These are phyloP conservation scores for Elasticomyces elasticus DNA, from an alignment of 495 filamentous ascomycete genomes.

Conservation along the genomic window DNA sequence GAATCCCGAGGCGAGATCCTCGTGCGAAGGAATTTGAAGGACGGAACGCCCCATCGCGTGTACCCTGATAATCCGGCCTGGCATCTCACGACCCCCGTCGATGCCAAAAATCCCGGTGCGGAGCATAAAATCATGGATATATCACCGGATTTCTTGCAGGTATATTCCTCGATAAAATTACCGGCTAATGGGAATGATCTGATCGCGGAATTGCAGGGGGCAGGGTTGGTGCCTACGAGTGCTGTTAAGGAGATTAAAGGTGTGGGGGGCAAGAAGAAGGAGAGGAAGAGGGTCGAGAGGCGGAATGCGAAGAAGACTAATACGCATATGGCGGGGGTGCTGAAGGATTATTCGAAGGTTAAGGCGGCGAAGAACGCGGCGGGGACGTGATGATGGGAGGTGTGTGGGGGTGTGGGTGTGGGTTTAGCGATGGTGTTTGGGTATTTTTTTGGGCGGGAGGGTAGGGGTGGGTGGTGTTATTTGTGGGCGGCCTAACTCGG, in stretches of 20 bases:
- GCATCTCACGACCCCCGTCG: slow-evolving; percentile 2
- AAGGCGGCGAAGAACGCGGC: neutral
- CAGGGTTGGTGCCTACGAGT: slow-evolving; percentile 33
- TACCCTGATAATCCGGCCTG: slow-evolving; percentile 68
- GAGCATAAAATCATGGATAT: slow-evolving; percentile 43
- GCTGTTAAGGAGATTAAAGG: slow-evolving; percentile 50
- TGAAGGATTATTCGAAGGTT: slow-evolving; percentile 68
- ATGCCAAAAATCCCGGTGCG: slow-evolving; percentile 26
- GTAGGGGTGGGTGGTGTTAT: no score
- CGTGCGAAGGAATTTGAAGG: slow-evolving; percentile 85
- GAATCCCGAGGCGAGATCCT: slow-evolving; percentile 71
- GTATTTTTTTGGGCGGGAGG: no score
- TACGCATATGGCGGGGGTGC: slow-evolving; percentile 77
- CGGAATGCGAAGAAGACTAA: slow-evolving; percentile 81
- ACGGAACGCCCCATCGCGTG: slow-evolving; percentile 71
- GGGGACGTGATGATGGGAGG: neutral
- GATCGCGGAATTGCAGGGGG: slow-evolving; percentile 43
- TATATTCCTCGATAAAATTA: slow-evolving; percentile 75
- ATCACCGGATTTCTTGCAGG: slow-evolving; percentile 67
- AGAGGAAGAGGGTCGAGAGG: slow-evolving; percentile 56
- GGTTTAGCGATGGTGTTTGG: neutral
- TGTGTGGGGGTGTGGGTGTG: neutral
- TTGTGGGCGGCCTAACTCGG: no score
- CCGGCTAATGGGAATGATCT: slow-evolving; percentile 61
- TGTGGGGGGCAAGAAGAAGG: slow-evolving; percentile 54